Evolutionary conservation across 2,329 filamentous ascomycete species (phyloP), one percentile per base, ranked within the genome.

Genomic region (Leptographium galeiforme): DNA sequence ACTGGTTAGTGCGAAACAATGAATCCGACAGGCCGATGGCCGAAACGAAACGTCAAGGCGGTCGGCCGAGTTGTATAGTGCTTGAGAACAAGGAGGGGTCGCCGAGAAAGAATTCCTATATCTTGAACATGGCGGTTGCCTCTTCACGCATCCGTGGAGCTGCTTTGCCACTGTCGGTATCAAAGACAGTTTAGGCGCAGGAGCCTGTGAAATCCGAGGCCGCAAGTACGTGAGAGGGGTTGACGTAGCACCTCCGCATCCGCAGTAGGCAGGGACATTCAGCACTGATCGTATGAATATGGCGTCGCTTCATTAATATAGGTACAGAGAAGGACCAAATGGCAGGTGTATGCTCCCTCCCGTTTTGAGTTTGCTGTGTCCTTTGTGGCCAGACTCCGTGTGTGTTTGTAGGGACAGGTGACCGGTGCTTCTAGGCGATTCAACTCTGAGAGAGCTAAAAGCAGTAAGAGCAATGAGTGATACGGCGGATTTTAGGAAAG

Each of bases 91-190:
- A 53, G 51, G 57, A 57, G 47, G 50, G 48, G 41, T 56, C 58
- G 57, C 58, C 59, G 56, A 54, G 50, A 54, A 60, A 61, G 58
- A 60, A 50, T 58, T 56, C 53, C 59, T 61, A 61, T 43, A 57
- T 60, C 59, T 61, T 61, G 58, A 55, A 59, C 59, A 61, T 61
- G 57, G 59, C 58, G 57, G 54, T 52, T 61, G 55, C 57, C 57
- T 59, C 54, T 57, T 54, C 50, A 50, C 48, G 44, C 19, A 53
- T 50, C 49, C 41, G 43, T 44, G 39, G 38, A 43, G 18, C 33
- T 10, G 25, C 16, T 45, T 32, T 34, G 34, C 51, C 46, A 45
- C 43, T 48, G 11, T 14, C 30, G 39, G 30, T 33, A 12, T 30
- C 8, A n/a, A 2, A 36, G 19, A 32, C 51, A 53, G 25, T 38